Evolutionary conservation across 352 stramenopile genomes (phyloP).

Genomic region (Phytophthora vignae): DNA sequence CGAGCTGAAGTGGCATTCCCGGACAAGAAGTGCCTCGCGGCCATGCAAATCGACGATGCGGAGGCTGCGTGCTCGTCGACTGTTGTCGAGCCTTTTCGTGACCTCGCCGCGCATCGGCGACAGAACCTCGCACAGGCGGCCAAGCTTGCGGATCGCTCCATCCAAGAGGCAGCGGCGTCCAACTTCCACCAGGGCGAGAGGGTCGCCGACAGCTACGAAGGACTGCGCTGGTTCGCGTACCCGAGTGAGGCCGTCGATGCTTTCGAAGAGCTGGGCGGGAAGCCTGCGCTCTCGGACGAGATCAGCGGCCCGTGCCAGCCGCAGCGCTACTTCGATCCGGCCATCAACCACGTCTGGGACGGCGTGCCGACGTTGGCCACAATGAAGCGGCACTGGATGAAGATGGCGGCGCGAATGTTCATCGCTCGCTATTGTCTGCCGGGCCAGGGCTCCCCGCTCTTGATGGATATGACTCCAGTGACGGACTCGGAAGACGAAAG

Average conservation of each 20-base stretch:
- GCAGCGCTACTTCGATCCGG: constrained; percentile 36
- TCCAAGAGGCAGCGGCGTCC: constrained; percentile 17
- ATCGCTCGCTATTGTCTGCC: constrained; percentile 27
- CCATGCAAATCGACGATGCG: constrained; percentile 25
- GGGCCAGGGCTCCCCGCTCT: constrained; percentile 10
- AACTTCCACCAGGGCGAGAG: constrained; percentile 21
- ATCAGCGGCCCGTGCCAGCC: constrained; percentile 42
- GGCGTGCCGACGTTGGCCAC: constrained; percentile 30
- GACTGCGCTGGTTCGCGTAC: constrained; percentile 47
- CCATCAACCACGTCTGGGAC: constrained; percentile 30
- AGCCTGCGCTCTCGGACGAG: constrained; percentile 30
- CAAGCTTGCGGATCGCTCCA: constrained; percentile 28
- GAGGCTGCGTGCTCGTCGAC: constrained; percentile 8
- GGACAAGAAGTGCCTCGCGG: constrained; percentile 29
- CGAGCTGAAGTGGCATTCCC: constrained; percentile 24
- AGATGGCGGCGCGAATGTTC: constrained; percentile 20
- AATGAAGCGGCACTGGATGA: constrained; percentile 29
- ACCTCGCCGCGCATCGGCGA: constrained; percentile 24
- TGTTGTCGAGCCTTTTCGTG: constrained; percentile 13
- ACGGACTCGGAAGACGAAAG: constrained; percentile 30
- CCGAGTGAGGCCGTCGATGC: constrained; percentile 31
- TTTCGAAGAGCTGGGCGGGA: constrained; percentile 21
- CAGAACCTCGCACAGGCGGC: constrained; percentile 30
- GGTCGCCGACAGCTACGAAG: constrained; percentile 30
- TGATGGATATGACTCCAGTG: constrained; percentile 30